These are phyloP conservation scores for Phoma sp. DNA, from an alignment of 2,329 filamentous ascomycete genomes.

Conservation along the genomic window DNA sequence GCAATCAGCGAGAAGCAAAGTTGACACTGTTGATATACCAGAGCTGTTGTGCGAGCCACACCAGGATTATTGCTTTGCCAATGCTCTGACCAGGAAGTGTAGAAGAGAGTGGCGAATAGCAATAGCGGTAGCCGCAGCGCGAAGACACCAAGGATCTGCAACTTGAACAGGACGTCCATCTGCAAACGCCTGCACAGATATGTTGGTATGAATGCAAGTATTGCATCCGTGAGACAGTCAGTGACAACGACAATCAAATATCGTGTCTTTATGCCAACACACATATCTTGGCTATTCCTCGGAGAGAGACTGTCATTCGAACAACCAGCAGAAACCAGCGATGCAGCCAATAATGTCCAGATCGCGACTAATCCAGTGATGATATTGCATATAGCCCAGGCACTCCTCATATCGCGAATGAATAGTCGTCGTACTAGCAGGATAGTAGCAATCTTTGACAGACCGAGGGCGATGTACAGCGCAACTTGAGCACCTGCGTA, in stretches of 20 bases:
- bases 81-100: slow-evolving; percentile 19
- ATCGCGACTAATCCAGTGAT: slow-evolving; percentile 18
- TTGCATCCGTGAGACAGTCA: slow-evolving; percentile 31
- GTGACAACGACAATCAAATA: slow-evolving; percentile 26
- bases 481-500: slow-evolving; percentile 29
- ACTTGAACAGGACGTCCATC: slow-evolving; percentile 32
- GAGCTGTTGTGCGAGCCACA: slow-evolving; percentile 19
- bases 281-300: slow-evolving; percentile 18
- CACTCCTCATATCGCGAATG: slow-evolving; percentile 32
- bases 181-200: slow-evolving; percentile 36
- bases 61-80: slow-evolving; percentile 24
- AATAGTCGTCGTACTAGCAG: slow-evolving; percentile 39
- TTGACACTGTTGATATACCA: slow-evolving; percentile 31
- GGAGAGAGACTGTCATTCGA: slow-evolving; percentile 23
- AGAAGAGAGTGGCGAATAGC: slow-evolving; percentile 19
- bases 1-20: slow-evolving; percentile 34
- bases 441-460: slow-evolving; percentile 36
- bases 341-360: slow-evolving; percentile 30
- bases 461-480: slow-evolving; percentile 31
- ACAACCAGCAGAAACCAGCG: slow-evolving; percentile 32
- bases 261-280: slow-evolving; percentile 22
- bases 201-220: slow-evolving; percentile 28
- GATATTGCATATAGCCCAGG: slow-evolving; percentile 32
- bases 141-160: slow-evolving; percentile 37
- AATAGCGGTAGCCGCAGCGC: slow-evolving; percentile 29